Evolutionary conservation across 1,284 basidiomycete genomes (phyloP).

Genomic region (Cutaneotrichosporon spelunceum): DNA sequence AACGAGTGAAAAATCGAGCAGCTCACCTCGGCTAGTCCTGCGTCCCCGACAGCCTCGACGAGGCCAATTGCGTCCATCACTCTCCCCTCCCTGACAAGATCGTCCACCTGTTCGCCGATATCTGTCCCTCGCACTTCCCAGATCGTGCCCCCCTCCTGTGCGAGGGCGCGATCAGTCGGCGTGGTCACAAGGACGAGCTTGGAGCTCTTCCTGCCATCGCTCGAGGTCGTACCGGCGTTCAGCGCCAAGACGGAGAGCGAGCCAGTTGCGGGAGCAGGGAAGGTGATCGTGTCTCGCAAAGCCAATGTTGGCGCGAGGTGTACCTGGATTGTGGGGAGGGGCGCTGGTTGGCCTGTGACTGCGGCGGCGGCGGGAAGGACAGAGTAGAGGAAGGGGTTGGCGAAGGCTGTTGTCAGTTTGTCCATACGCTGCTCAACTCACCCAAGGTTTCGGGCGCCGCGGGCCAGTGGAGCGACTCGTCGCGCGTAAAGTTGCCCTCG

Average conservation of each 20-base stretch:
- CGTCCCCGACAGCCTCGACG: slow-evolving; percentile 63
- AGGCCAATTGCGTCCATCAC: slow-evolving; percentile 79
- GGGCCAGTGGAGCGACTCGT: slow-evolving; percentile 68
- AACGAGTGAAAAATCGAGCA: neutral
- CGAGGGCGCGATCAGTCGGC: slow-evolving; percentile 65
- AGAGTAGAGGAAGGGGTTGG: slow-evolving; percentile 81
- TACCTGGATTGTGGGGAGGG: slow-evolving; percentile 68
- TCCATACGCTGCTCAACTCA: slow-evolving; percentile 39
- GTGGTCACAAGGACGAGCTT: slow-evolving; percentile 63
- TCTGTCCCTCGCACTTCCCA: slow-evolving; percentile 71
- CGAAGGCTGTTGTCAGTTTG: slow-evolving; percentile 58
- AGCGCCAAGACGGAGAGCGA: slow-evolving; percentile 24
- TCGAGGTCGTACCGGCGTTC: slow-evolving; percentile 2
- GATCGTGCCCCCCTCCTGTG: slow-evolving; percentile 68
- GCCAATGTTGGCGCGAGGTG: slow-evolving; percentile 69
- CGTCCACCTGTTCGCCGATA: slow-evolving; percentile 79
- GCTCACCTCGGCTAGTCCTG: slow-evolving; percentile 66
- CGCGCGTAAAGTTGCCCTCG: slow-evolving; percentile 64
- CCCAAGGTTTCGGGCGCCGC: slow-evolving; percentile 76
- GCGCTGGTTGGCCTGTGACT: slow-evolving; percentile 25
- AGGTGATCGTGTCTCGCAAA: slow-evolving; percentile 62
- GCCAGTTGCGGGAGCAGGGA: slow-evolving; percentile 54
- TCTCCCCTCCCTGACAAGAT: slow-evolving; percentile 67
- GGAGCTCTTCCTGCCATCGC: slow-evolving; percentile 5
- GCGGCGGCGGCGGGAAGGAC: slow-evolving; percentile 58